These are phyloP conservation scores for Apostasia shenzhenica DNA, from an alignment of 106 monocot species.

Conservation along the genomic window DNA sequence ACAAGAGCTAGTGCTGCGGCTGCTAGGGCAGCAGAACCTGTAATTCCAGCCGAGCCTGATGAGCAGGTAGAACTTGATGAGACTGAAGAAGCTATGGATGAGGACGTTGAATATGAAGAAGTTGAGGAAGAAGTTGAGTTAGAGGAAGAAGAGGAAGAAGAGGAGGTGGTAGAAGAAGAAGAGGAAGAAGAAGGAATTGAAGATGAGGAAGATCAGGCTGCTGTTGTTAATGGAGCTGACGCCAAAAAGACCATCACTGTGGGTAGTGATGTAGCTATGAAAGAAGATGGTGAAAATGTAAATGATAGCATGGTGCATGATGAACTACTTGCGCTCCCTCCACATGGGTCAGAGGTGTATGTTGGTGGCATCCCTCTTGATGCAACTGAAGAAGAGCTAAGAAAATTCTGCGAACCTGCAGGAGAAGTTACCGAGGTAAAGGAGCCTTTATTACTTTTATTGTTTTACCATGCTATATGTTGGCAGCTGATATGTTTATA, in stretches of 20 bases:
- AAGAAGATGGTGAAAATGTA: conserved; percentile 11
- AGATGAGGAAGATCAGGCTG: conserved; percentile 16
- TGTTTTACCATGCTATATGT: not conserved
- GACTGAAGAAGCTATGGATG: conserved; percentile 25
- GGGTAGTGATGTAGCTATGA: conserved; percentile 9
- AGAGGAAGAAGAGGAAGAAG: conserved; percentile 29
- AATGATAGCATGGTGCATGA: conserved; percentile 39
- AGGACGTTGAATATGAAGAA: conserved; percentile 51
- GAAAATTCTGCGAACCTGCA: conserved; percentile 46
- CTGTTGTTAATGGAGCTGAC: conserved; percentile 8
- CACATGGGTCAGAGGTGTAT: conserved; percentile 86
- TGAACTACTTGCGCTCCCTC: conserved; percentile 71
- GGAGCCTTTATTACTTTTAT: not conserved
- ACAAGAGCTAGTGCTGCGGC: conserved; percentile 34
- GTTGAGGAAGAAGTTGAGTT: conserved; percentile 25
- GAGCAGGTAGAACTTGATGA: conserved; percentile 37
- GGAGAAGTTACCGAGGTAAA: conserved; percentile 71
- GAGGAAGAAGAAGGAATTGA: conserved; percentile 26
- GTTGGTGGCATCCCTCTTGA: conserved; percentile 51
- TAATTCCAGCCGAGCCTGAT: conserved; percentile 25
- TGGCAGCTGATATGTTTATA: not conserved
- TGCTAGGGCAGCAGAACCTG: conserved; percentile 29
- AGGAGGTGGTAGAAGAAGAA: conserved; percentile 36
- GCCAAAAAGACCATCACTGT: not conserved
- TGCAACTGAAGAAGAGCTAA: conserved; percentile 54